Evolutionary conservation across 2,329 filamentous ascomycete genomes (phyloP).

Genomic region (Cladosporium sp.): DNA sequence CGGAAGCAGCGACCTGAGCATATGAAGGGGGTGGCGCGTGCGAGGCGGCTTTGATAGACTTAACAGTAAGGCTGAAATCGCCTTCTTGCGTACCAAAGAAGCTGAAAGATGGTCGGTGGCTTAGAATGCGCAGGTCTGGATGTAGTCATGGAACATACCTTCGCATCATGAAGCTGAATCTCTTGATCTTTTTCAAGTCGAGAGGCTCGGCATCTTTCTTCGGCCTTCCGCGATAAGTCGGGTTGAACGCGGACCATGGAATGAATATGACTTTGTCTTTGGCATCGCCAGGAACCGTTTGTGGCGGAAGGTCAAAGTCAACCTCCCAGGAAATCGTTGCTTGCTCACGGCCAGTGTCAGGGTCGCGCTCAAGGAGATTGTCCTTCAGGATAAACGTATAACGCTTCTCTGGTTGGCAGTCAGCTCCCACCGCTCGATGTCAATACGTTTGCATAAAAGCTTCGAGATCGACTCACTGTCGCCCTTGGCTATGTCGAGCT

Average conservation of each 20-base stretch:
- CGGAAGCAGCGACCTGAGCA: background rate
- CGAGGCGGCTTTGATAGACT: slow-evolving; percentile 53
- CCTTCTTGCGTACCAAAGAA: slow-evolving; percentile 76
- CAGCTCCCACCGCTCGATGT: background rate
- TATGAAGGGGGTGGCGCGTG: slow-evolving; percentile 25
- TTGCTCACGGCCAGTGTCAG: slow-evolving; percentile 68
- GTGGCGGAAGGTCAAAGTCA: slow-evolving; percentile 55
- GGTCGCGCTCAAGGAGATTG: slow-evolving; percentile 55
- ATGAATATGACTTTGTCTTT: slow-evolving; percentile 51
- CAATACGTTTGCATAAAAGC: background rate
- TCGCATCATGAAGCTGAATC: slow-evolving; percentile 76
- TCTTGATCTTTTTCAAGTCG: slow-evolving; percentile 60
- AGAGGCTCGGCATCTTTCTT: slow-evolving; percentile 61
- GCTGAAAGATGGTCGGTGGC: slow-evolving; percentile 39
- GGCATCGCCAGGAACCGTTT: slow-evolving; percentile 27
- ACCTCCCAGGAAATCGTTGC: slow-evolving; percentile 73
- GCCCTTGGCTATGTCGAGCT: slow-evolving; percentile 52
- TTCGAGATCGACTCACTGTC: slow-evolving; percentile 48
- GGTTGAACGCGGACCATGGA: slow-evolving; percentile 64
- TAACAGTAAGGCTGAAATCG: slow-evolving; percentile 60
- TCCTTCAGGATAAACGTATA: slow-evolving; percentile 80
- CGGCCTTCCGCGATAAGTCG: slow-evolving; percentile 72
- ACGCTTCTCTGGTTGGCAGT: slow-evolving; percentile 50
- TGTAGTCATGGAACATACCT: slow-evolving; percentile 56
- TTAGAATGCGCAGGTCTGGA: background rate